Evolutionary conservation across 495 filamentous ascomycete genomes (phyloP), one percentile per base, ranked within the genome.

Genomic region (Penicillium lividum): DNA sequence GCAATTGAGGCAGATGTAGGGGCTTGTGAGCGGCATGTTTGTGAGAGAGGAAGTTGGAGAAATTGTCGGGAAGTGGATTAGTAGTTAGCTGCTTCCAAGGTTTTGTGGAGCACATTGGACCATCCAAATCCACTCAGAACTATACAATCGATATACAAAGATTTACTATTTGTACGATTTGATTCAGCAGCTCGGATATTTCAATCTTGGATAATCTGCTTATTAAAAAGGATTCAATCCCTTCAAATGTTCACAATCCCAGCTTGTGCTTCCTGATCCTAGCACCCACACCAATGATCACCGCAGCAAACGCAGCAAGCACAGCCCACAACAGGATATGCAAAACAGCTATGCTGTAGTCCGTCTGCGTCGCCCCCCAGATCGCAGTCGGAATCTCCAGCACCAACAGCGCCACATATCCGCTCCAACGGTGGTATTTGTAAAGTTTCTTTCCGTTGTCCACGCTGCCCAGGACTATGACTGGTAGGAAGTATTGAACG

Each of bases 211-310:
- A 22, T 22, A 22, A 22, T 22, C 22, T 22, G 22, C 22, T 1
- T 1, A 22, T 22, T 2, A 3, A 36, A 33, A 36, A 11, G 9
- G 13, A 36, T 36, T 22, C 33, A 36, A 36, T 36, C 22, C 22
- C 22, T 22, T 40, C 22, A 22, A 51, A 28, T 31, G 45, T 51
- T 59, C 56, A 78, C 40, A 91, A 73, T 5, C 89, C 90, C 53
- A 98, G 70, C 80, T 98, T 98, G 56, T 82, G 77, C 79, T 89
- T 85, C 80, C 89, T 91, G 54, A 96, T 83, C 63, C 93, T 81
- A 16, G 93, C 86, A 45, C 85, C 77, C 28, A 94, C 75, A 0
- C 93, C 93, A 42, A 80, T 47, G 13, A 94, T 62, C 31, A 87
- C 70, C 33, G 96, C 63, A 31, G 87, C 72, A 5, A 77, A 67